Conservation (phyloP, 2,329 filamentous ascomycete genomes). For the Nannizziopsis barbatae region DNA sequence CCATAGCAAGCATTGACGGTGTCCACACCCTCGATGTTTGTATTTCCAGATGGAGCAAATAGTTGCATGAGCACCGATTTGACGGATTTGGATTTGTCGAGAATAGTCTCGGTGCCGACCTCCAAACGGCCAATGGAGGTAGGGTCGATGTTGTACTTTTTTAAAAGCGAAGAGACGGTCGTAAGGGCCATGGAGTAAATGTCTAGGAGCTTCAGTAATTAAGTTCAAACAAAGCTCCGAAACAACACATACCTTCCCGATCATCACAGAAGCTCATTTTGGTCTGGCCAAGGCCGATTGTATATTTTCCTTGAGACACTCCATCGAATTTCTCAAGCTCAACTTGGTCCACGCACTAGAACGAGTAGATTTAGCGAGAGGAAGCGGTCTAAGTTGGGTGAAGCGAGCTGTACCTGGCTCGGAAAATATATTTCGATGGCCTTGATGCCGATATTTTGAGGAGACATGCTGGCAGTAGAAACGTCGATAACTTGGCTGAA, state of each 20-base stretch:
- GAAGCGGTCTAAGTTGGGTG: no score
- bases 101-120: constrained; percentile 68
- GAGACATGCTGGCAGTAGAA: constrained; percentile 49
- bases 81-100: constrained; percentile 77
- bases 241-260: constrained; percentile 55
- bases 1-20: constrained; percentile 73
- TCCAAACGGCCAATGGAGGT: constrained; percentile 64
- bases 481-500: not conserved
- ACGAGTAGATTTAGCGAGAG: not conserved
- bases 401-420: constrained; percentile 54
- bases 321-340: constrained; percentile 82
- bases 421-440: constrained; percentile 86
- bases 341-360: constrained; percentile 68
- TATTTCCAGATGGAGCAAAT: constrained; percentile 57
- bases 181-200: constrained; percentile 81
- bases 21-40: constrained; percentile 67
- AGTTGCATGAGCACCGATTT: constrained; percentile 75
- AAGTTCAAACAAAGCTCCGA: not conserved
- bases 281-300: constrained; percentile 80
- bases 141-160: constrained; percentile 72
- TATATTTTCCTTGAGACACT: constrained; percentile 72
- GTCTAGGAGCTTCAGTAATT: constrained; percentile 40
- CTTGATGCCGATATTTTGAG: constrained; percentile 84
- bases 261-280: constrained; percentile 91
- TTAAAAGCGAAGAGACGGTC: constrained; percentile 62